These are phyloP conservation scores for Mycosphaerella arachidis DNA, from an alignment of 2,329 filamentous ascomycete species.

Conservation along the genomic window DNA sequence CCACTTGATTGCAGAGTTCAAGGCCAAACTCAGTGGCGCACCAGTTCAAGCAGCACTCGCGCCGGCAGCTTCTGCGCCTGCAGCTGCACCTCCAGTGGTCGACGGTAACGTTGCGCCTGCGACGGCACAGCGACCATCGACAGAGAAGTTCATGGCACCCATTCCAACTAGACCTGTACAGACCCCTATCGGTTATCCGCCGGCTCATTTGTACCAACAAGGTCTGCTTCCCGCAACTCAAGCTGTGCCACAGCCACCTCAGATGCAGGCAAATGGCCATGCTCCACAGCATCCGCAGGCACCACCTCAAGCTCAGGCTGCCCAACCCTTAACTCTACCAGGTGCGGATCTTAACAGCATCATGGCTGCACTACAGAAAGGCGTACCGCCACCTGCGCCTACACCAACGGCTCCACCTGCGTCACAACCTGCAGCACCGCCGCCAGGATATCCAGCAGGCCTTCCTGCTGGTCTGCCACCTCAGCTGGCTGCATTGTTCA, in stretches of 20 bases:
- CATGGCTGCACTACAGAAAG: constrained; percentile 32
- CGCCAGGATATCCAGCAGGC: constrained; percentile 10
- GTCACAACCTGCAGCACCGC: constrained; percentile 19
- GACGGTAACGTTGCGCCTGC: constrained; percentile 14
- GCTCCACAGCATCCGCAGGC: constrained; percentile 14
- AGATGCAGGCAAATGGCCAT: constrained; percentile 7
- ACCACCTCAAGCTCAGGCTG: constrained; percentile 11
- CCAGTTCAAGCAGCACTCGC: constrained; percentile 2
- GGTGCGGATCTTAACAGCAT: constrained; percentile 34
- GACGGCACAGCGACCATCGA: constrained; percentile 12
- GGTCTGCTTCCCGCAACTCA: constrained; percentile 21
- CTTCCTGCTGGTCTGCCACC: constrained; percentile 22
- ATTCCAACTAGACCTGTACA: constrained; percentile 26
- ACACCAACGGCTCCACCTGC: constrained; percentile 18
- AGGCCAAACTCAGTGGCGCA: constrained; percentile 50
- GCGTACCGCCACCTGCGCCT: constrained; percentile 24
- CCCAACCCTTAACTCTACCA: constrained; percentile 15
- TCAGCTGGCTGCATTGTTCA: constrained; percentile 25
- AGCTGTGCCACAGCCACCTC: constrained; percentile 3
- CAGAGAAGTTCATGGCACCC: constrained; percentile 30
- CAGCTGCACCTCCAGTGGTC: constrained; percentile 11
- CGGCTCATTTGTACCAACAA: constrained; percentile 30
- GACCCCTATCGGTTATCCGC: constrained; percentile 31
- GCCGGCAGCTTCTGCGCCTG: neutral
- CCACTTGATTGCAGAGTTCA: constrained; percentile 75